Percentiles rank a stretch among this genome's conserved stretches.
These are phyloP conservation scores for Penicillium sp. DNA, from an alignment of 2,329 filamentous ascomycete genomes.

Conservation along the genomic window DNA sequence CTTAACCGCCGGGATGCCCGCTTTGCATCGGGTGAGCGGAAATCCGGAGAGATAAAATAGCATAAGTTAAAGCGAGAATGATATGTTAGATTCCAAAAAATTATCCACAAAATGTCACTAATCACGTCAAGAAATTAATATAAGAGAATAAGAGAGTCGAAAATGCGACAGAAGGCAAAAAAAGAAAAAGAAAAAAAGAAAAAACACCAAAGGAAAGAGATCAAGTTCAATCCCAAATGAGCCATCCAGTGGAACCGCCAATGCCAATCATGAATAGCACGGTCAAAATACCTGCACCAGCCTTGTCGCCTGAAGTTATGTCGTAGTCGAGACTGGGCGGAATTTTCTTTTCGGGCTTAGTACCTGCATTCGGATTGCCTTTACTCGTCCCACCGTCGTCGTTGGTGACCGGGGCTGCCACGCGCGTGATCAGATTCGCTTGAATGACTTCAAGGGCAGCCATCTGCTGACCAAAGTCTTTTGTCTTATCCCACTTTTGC, in stretches of 20 bases:
- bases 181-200: background rate
- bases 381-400: conserved; percentile 35
- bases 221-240: conserved; percentile 32
- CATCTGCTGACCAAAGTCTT: conserved; percentile 45
- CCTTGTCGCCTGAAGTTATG: conserved; percentile 40
- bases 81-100: conserved; percentile 7
- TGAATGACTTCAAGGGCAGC: conserved; percentile 38
- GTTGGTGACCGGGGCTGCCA: conserved; percentile 33
- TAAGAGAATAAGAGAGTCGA: background rate
- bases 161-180: background rate
- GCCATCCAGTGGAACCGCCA: conserved; percentile 40
- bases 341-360: conserved; percentile 13
- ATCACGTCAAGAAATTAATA: background rate
- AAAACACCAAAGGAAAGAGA: background rate
- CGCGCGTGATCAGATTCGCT: conserved; percentile 32
- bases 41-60: no score
- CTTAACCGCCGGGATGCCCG: background rate
- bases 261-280: conserved; percentile 37
- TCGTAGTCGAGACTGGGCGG: conserved; percentile 16
- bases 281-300: conserved; percentile 47
- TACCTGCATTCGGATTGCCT: conserved; percentile 33
- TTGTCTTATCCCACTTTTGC: conserved; percentile 37
- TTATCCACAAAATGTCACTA: conserved; percentile 16
- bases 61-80: background rate
- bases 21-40: background rate